A percentile compares a stretch with the other conserved stretches of the same genome.
Evolutionary conservation across 768 basidiomycete genomes (phyloP).

Genomic region (Suillus cothurnatus): DNA sequence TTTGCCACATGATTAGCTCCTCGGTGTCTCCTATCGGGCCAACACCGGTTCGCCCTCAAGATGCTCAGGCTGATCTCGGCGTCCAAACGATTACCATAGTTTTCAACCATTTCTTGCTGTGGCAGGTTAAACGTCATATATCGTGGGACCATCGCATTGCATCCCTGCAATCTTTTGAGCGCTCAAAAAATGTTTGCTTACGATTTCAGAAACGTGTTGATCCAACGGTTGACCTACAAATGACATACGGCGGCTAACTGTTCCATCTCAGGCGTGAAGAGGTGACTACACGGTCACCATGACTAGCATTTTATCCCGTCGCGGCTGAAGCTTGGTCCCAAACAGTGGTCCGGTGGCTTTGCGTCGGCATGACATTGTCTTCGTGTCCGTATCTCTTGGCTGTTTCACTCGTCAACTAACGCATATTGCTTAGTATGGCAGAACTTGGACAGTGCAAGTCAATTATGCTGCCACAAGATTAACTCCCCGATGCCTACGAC

Average conservation of each 20-base stretch:
- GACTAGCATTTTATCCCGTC: neutral
- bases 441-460: neutral
- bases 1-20: neutral
- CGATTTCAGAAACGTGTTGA: neutral
- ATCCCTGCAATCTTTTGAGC: neutral
- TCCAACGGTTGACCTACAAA: neutral
- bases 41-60: neutral
- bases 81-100: neutral
- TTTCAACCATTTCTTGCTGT: neutral
- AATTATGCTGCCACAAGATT: neutral
- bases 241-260: neutral
- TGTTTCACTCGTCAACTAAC: neutral
- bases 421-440: neutral
- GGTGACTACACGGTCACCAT: neutral
- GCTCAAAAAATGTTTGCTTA: neutral
- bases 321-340: neutral
- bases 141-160: neutral
- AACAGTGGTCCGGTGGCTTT: neutral
- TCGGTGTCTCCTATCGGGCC: neutral
- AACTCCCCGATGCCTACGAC: neutral
- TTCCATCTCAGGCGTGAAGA: neutral
- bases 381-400: neutral
- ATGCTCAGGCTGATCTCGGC: neutral
- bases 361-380: neutral
- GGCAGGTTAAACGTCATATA: neutral